These are phyloP conservation scores for Trifolium repens DNA, from an alignment of 306 rosid genomes.

Conservation along the genomic window DNA sequence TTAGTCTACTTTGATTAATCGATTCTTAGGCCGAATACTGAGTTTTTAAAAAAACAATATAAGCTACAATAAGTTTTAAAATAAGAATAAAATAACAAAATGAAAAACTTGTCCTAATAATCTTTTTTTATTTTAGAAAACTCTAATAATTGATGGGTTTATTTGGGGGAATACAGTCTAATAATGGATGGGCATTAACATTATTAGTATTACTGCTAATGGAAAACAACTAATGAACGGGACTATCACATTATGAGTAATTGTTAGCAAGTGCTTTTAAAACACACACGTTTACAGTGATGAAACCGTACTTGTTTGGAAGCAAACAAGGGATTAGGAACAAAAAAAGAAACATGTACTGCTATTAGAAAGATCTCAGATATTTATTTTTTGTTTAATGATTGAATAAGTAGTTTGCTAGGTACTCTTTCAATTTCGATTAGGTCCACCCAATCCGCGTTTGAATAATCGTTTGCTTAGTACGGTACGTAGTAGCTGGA, in stretches of 20 bases:
- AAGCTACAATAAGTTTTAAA: too few relatives aligned
- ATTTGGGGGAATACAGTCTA: too few relatives aligned
- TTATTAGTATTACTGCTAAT: background rate
- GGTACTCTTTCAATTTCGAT: background rate
- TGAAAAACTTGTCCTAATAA: background rate
- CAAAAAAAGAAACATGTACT: background rate
- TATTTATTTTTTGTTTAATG: background rate
- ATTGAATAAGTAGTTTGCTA: background rate
- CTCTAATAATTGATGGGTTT: background rate
- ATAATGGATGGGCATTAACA: too few relatives aligned
- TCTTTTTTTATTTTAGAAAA: background rate
- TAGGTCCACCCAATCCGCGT: constrained; percentile 24
- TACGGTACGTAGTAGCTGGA: constrained; percentile 1
- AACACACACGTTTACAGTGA: background rate
- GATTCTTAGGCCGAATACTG: too few relatives aligned
- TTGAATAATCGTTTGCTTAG: background rate
- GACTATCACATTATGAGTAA: background rate
- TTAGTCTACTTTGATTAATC: too few relatives aligned
- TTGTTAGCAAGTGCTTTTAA: background rate
- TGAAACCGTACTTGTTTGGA: background rate
- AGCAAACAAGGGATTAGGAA: background rate
- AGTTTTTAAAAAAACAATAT: too few relatives aligned
- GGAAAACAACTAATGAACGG: background rate
- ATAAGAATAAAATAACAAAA: too few relatives aligned
- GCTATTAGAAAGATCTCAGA: background rate